Percentiles rank a stretch among this genome's conserved stretches.
phyloP scores from a whole-genome alignment of 2,329 filamentous ascomycete species.

The Hypoxylon sp. region DNA sequence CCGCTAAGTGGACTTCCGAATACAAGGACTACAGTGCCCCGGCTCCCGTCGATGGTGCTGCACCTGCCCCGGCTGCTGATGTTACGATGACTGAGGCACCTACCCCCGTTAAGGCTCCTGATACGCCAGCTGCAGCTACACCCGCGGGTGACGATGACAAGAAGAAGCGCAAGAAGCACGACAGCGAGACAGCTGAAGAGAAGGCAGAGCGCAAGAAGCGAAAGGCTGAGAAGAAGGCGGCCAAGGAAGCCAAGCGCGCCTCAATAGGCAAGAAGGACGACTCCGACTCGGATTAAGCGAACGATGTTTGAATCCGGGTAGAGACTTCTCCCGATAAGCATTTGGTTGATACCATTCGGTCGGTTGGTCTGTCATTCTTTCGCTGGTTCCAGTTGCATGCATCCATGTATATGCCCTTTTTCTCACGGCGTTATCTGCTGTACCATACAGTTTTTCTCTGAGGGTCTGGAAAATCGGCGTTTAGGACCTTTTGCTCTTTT shows the following conservation, averaged over 20 bases:
- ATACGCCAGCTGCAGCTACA: constrained; percentile 51
- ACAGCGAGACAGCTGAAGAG: constrained; percentile 77
- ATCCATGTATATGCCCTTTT: constrained; percentile 36
- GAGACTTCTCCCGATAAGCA: constrained; percentile 30
- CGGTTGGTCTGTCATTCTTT: constrained; percentile 27
- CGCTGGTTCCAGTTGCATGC: no score
- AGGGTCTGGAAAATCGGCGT: constrained; percentile 43
- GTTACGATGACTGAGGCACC: constrained; percentile 56
- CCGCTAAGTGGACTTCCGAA: constrained; percentile 87
- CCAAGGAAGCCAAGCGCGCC: constrained; percentile 65
- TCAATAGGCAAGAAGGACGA: constrained; percentile 60
- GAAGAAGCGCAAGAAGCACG: constrained; percentile 85
- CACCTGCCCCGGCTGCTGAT: constrained; percentile 55
- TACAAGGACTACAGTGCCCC: constrained; percentile 88
- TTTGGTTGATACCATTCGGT: constrained; percentile 42
- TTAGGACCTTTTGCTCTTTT: constrained; percentile 34
- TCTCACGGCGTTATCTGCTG: constrained; percentile 42
- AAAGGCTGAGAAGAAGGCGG: constrained; percentile 68
- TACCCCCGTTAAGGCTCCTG: constrained; percentile 50
- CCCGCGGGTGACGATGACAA: constrained; percentile 65
- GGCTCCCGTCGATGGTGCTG: constrained; percentile 53
- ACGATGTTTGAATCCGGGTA: constrained; percentile 8
- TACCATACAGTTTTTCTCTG: constrained; percentile 42
- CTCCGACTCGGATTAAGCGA: constrained; percentile 60
- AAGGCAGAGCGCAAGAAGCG: constrained; percentile 68